These are phyloP conservation scores for Incumbomyces delicatus DNA, from an alignment of 2,329 filamentous ascomycete species.

Conservation along the genomic window DNA sequence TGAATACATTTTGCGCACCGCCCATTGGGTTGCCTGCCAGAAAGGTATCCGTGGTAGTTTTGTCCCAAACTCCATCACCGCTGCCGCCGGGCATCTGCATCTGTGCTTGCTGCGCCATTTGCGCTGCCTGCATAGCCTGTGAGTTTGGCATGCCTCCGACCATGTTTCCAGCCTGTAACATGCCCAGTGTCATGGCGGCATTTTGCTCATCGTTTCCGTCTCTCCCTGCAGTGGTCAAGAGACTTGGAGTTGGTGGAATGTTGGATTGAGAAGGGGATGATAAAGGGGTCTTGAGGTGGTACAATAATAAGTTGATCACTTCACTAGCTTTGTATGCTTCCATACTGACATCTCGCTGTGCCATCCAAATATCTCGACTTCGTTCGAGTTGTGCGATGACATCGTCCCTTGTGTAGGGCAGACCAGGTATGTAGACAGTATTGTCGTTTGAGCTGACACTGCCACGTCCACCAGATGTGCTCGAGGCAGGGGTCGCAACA, in stretches of 20 bases:
- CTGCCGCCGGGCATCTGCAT: background rate
- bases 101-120: constrained; percentile 8
- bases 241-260: constrained; percentile 13
- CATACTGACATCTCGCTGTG: constrained; percentile 65
- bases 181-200: constrained; percentile 61
- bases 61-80: background rate
- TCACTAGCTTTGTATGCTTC: constrained; percentile 82
- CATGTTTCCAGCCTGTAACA: constrained; percentile 54
- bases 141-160: constrained; percentile 36
- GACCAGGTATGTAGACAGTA: constrained; percentile 13
- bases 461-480: constrained; percentile 4
- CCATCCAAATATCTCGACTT: constrained; percentile 70
- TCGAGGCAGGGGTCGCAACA: constrained; percentile 9
- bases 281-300: constrained; percentile 50
- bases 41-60: background rate
- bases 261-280: constrained; percentile 14
- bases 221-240: constrained; percentile 5
- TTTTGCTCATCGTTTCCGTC: constrained; percentile 49
- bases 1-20: background rate
- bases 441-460: constrained; percentile 9
- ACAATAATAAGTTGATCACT: constrained; percentile 73
- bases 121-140: constrained; percentile 22
- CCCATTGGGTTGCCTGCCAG: background rate
- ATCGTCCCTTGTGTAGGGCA: constrained; percentile 43
- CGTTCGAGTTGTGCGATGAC: constrained; percentile 68